Evolutionary conservation across 768 basidiomycete species (phyloP).

Genomic region (Ephemerocybe angulata): DNA sequence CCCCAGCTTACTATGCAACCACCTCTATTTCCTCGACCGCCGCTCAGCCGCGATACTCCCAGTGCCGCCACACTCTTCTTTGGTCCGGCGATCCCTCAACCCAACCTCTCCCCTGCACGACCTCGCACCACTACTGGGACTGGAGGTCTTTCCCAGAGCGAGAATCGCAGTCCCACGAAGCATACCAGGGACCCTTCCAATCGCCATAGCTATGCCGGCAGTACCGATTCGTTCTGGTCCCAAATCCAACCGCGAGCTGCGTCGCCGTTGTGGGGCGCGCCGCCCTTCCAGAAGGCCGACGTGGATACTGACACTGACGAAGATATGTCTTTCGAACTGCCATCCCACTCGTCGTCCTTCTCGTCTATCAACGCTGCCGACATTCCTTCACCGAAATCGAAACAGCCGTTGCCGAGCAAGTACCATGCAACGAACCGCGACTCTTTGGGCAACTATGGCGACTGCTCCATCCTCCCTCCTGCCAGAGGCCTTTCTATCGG

Average conservation of each 20-base stretch:
- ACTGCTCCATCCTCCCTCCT: constrained; percentile 42
- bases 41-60: constrained; percentile 50
- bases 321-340: constrained; percentile 54
- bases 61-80: constrained; percentile 65
- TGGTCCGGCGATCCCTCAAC: constrained; percentile 49
- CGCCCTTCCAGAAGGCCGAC: constrained; percentile 19
- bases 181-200: constrained; percentile 26
- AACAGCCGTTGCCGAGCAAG: constrained; percentile 56
- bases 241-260: constrained; percentile 26
- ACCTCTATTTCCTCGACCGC: constrained; percentile 24
- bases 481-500: constrained; percentile 60
- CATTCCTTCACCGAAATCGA: constrained; percentile 54
- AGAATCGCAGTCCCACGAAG: constrained; percentile 22
- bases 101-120: constrained; percentile 20
- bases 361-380: constrained; percentile 50
- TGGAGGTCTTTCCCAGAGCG: constrained; percentile 18
- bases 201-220: constrained; percentile 67
- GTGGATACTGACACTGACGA: constrained; percentile 43
- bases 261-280: constrained; percentile 34
- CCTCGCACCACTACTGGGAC: constrained; percentile 31
- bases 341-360: constrained; percentile 46
- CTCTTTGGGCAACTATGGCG: constrained; percentile 13
- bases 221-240: constrained; percentile 20
- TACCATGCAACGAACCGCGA: constrained; percentile 48
- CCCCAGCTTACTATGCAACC: constrained; percentile 16